These are phyloP conservation scores for Leccinum boreale DNA, from an alignment of 768 basidiomycete genomes.

Conservation along the genomic window DNA sequence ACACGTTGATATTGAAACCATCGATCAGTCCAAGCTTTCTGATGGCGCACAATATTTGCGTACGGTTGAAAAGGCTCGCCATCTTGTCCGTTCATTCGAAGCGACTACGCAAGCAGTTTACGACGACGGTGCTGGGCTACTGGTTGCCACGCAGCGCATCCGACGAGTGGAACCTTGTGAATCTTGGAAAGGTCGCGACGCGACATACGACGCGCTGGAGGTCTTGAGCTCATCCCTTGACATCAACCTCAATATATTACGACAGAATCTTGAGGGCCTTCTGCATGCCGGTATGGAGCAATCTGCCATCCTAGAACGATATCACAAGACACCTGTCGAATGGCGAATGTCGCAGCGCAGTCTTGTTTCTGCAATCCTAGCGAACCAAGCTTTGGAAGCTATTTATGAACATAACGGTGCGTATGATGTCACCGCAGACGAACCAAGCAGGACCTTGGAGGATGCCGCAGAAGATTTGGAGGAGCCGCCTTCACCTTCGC, in stretches of 20 bases:
- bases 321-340: conserved; percentile 41
- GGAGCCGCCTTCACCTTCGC: background rate
- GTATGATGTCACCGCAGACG: conserved; percentile 8
- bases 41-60: conserved; percentile 38
- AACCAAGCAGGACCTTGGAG: conserved; percentile 9
- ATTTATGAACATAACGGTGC: conserved; percentile 12
- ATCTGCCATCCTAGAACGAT: conserved; percentile 34
- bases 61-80: conserved; percentile 44
- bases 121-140: conserved; percentile 43
- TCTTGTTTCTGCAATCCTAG: conserved; percentile 27
- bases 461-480: conserved; percentile 10
- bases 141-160: conserved; percentile 38
- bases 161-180: conserved; percentile 27
- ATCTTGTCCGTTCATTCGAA: conserved; percentile 48
- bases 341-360: conserved; percentile 46
- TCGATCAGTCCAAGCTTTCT: conserved; percentile 28
- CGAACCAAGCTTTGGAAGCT: conserved; percentile 17
- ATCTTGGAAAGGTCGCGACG: conserved; percentile 19
- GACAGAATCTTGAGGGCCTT: conserved; percentile 39
- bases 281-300: conserved; percentile 40
- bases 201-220: conserved; percentile 29
- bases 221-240: conserved; percentile 30
- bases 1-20: conserved; percentile 49
- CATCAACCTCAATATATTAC: conserved; percentile 33
- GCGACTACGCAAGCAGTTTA: conserved; percentile 47